Evolutionary conservation across 352 stramenopile species (phyloP), one percentile per base, ranked within the genome.

Genomic region (Phytophthora capsici): DNA sequence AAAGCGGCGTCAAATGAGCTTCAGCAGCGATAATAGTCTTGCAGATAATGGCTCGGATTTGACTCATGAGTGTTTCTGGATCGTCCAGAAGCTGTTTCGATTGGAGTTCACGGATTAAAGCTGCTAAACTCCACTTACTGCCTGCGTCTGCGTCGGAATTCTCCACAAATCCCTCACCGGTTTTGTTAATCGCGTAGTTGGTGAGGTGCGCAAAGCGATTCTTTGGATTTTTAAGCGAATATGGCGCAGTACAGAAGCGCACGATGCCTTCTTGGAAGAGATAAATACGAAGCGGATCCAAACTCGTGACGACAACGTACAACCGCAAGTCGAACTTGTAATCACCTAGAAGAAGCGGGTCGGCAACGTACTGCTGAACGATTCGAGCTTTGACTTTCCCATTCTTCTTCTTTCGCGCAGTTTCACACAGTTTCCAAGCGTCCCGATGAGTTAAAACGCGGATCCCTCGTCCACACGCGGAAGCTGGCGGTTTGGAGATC

Each of bases 281-380:
- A 51, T 97, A 97, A 44, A 94, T 84, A 22, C 89, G 77, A 43
- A 97, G 63, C 14, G 90, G 90, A 48, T 96, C 86, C 32, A 96
- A 66, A 43, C 77, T 90, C n/a, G 90, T 96, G 28, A 96, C 86
- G 5, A 97, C 46, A 2, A 97, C 88, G 66, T 98, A 98, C 43
- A 98, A 56, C 9, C 91, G 77, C 20, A 98, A 64, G 56, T 97
- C 91, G 50, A 98, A 97, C 64, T 98, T 98, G 73, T 83, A 90
- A n/a, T 86, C 80, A 26, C 90, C 82, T 25, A 97, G 75, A 2
- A 95, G 66, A 19, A 94, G 82, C 10, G 90, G 90, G 26, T 83
- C 76, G 0, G 73, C 60, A 0, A 97, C 26, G 57, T 97, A 95
- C 36, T 77, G 77, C 68, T 98, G 90, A 2, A 97, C 75, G 30